Conservation (phyloP, 2,329 filamentous ascomycete species). For the Fusarium chuoi region DNA sequence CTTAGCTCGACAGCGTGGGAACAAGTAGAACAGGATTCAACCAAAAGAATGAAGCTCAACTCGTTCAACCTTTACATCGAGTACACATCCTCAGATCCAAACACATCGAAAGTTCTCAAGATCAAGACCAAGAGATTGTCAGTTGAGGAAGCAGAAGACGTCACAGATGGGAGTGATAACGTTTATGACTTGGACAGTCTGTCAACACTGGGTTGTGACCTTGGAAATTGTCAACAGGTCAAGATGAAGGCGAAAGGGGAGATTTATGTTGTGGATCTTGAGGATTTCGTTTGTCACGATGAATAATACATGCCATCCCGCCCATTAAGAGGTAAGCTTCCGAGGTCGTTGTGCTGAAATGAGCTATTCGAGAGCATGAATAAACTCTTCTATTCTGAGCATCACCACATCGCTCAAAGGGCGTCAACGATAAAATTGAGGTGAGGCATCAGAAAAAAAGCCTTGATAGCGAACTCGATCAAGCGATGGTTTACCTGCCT, state of each 20-base stretch:
- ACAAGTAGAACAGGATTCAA: neutral
- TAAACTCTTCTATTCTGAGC: neutral
- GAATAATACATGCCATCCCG: neutral
- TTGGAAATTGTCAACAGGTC: neutral
- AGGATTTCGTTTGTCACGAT: neutral
- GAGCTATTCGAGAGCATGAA: neutral
- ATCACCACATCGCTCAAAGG: neutral
- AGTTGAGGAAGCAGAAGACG: neutral
- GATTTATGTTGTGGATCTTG: slow-evolving; percentile 6
- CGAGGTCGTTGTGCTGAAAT: neutral
- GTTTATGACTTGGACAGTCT: slow-evolving; percentile 10
- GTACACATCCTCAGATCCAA: slow-evolving; percentile 10
- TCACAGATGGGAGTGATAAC: too few species aligned
- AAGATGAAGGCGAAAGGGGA: neutral
- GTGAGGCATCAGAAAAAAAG: neutral
- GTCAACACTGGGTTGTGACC: neutral
- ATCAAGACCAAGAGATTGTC: slow-evolving; percentile 15
- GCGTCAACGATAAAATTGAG: neutral
- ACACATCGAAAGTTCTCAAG: neutral
- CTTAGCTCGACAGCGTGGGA: neutral
- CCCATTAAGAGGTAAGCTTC: neutral
- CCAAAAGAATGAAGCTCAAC: neutral
- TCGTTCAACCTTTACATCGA: slow-evolving; percentile 22
- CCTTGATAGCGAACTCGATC: neutral
- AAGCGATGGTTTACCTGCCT: neutral